A percentile compares a stretch with the other conserved stretches of the same genome.
These are phyloP conservation scores for Lentinula detonsa DNA, from an alignment of 768 basidiomycete genomes.

Conservation along the genomic window DNA sequence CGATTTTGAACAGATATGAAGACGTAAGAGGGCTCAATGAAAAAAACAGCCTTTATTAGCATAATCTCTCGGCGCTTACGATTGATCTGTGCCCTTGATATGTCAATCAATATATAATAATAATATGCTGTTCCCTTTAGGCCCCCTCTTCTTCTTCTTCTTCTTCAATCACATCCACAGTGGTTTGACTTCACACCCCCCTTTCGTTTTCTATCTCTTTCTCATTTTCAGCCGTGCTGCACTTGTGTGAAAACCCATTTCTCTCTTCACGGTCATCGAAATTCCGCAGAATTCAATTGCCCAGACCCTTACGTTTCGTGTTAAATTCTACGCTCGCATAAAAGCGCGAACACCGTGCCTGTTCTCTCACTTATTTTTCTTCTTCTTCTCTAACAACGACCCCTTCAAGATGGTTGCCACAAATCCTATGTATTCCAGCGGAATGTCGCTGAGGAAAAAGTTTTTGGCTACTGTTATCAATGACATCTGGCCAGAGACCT, in stretches of 20 bases:
- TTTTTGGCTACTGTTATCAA: constrained; percentile 47
- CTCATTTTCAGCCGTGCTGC: background rate
- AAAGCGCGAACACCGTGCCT: background rate
- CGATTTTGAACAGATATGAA: no score
- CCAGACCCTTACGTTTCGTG: background rate
- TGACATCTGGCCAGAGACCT: constrained; percentile 59
- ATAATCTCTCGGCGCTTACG: no score
- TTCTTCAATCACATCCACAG: background rate
- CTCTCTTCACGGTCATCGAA: background rate
- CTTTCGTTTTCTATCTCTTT: background rate
- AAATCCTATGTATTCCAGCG: constrained; percentile 23
- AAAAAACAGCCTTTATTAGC: no score
- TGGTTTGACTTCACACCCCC: background rate
- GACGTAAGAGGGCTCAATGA: no score
- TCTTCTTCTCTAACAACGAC: background rate
- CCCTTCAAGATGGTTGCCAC: constrained; percentile 17
- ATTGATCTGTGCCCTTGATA: no score
- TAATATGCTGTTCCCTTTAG: background rate
- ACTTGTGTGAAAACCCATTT: background rate
- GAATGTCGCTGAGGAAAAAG: constrained; percentile 25
- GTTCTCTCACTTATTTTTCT: background rate
- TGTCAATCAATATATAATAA: background rate
- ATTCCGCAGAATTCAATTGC: background rate
- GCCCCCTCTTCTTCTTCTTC: background rate
- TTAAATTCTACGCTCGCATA: background rate